These are phyloP conservation scores for Trichoderma sp. DNA, from an alignment of 2,329 filamentous ascomycete species.

Conservation along the genomic window DNA sequence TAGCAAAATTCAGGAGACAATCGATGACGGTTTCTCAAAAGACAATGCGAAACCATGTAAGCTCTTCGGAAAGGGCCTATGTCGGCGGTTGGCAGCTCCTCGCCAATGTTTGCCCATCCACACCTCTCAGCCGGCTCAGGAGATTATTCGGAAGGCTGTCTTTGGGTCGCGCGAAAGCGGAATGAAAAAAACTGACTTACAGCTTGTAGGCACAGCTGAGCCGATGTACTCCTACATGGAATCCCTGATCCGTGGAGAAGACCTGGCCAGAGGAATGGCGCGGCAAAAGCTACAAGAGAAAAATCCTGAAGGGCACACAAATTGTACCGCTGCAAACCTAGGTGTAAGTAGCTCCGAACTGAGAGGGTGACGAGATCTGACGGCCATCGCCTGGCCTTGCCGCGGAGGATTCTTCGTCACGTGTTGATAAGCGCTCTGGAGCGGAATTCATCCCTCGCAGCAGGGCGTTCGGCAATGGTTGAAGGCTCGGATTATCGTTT, in stretches of 20 bases:
- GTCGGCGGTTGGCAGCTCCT: background rate
- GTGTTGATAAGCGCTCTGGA: slow-evolving; percentile 32
- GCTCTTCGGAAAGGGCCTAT: background rate
- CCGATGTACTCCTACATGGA: slow-evolving; percentile 38
- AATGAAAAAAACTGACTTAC: slow-evolving; percentile 29
- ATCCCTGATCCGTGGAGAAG: slow-evolving; percentile 23
- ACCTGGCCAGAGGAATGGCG: background rate
- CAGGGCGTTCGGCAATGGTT: background rate
- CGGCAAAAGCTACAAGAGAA: background rate
- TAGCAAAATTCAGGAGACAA: slow-evolving; percentile 2
- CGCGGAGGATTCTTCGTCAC: slow-evolving; percentile 34
- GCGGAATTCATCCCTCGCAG: background rate
- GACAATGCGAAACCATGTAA: background rate
- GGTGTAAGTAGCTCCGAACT: slow-evolving; percentile 31
- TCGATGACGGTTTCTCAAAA: background rate
- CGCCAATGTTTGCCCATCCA: background rate
- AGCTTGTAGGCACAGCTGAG: slow-evolving; percentile 34
- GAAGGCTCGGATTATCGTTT: slow-evolving; percentile 7
- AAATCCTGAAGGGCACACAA: slow-evolving; percentile 14
- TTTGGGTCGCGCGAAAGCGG: slow-evolving; percentile 27
- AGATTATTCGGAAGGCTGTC: slow-evolving; percentile 5
- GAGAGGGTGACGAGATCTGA: slow-evolving; percentile 37
- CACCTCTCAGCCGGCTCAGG: slow-evolving; percentile 7
- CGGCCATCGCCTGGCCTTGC: slow-evolving; percentile 29
- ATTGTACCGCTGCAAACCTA: slow-evolving; percentile 35